Evolutionary conservation across 495 filamentous ascomycete species (phyloP).

Genomic region (Emericellopsis terricola): DNA sequence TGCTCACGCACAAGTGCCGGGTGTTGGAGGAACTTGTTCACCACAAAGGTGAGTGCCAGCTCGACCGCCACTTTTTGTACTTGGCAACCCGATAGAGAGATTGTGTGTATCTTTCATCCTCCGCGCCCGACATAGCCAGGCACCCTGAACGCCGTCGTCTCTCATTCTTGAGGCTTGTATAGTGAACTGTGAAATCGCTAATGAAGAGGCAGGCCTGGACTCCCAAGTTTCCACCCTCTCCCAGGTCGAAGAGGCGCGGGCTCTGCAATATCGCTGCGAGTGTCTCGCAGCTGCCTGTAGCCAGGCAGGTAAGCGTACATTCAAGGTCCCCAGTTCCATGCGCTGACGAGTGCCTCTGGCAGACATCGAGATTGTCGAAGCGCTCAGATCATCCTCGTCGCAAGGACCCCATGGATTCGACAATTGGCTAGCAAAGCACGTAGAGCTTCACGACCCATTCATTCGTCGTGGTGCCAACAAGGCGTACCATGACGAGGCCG

Average conservation of each 20-base stretch:
- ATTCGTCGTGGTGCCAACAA: slow-evolving; percentile 9
- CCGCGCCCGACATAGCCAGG: neutral
- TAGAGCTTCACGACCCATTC: slow-evolving; percentile 25
- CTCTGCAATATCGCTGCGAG: slow-evolving; percentile 30
- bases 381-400: slow-evolving; percentile 18
- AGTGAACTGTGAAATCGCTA: slow-evolving; percentile 8
- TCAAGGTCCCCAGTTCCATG: slow-evolving; percentile 1
- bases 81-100: neutral
- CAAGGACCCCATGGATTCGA: slow-evolving; percentile 23
- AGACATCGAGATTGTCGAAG: slow-evolving; percentile 24
- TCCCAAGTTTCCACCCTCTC: slow-evolving; percentile 23
- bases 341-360: slow-evolving; percentile 2
- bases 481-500: neutral
- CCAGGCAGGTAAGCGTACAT: slow-evolving; percentile 20
- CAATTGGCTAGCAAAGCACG: slow-evolving; percentile 26
- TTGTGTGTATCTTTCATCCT: neutral
- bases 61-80: neutral
- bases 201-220: slow-evolving; percentile 19
- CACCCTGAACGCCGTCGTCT: slow-evolving; percentile 1
- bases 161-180: neutral
- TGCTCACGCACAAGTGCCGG: slow-evolving; percentile 27
- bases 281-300: slow-evolving; percentile 29
- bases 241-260: slow-evolving; percentile 29
- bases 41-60: slow-evolving; percentile 18
- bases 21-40: slow-evolving; percentile 22